Evolutionary conservation across 352 stramenopile species (phyloP), one percentile per base, ranked within the genome.

Genomic region (Globisporangium nagaii): DNA sequence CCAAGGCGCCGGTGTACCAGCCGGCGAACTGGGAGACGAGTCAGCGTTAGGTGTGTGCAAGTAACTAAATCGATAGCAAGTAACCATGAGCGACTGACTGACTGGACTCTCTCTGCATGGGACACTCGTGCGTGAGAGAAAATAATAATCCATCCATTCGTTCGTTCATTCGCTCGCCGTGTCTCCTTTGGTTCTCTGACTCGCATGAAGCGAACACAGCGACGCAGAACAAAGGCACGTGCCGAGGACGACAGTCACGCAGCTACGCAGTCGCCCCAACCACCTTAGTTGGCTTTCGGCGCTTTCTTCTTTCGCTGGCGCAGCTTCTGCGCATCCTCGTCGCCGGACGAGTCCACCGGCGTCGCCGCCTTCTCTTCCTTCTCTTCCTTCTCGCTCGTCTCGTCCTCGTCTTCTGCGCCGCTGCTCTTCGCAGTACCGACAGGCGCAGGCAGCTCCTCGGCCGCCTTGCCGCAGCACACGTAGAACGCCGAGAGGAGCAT

Each of bases 301-400:
- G 77, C 77, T 53, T 90, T 92, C 63, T 75, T 75, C 69, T 90
- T 90, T 58, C 82, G 78, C 66, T 88, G 82, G 42, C 82, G 79
- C 37, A 89, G 49, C 60, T 86, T 92, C 43, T 70, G 62, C 34
- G 73, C 55, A 56, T 68, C 43, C 55, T 70, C 50, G 42, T 63
- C 57, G 8, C 46, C 34, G 12, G 39, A 60, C 17, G 67, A 60
- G 39, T 65, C 61, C 41, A 37, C 60, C 56, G 73, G 75, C 19
- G 61, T 62, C 32, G 48, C 70, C 54, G 13, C 65, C 60, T 47
- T 59, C 24, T 49, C 24, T 20, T 40, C 69, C 11, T 71, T 66
- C 24, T 53, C 32, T 32, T 53, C 70, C 17, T 66, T 61, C 25
- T 65, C 71, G n/a, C n/a, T n/a, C n/a, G n/a, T n/a, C 34, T 66